Evolutionary conservation across 257 asterid species (phyloP).

Genomic region (Solanum clarkiae): DNA sequence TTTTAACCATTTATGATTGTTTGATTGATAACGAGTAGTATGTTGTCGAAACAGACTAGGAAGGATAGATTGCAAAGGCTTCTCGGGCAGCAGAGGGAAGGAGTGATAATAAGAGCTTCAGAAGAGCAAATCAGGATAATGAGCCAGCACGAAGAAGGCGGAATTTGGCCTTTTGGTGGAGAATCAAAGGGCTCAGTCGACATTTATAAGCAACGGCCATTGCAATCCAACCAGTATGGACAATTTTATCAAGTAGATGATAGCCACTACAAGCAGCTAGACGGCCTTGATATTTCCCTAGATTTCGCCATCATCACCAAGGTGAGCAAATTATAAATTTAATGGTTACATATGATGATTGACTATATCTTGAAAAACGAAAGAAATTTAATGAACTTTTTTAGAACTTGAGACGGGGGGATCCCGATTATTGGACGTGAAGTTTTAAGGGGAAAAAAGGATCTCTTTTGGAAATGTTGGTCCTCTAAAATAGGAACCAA

Average conservation of each 20-base stretch:
- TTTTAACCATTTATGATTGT: neutral
- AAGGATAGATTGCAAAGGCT: conserved; percentile 26
- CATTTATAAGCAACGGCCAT: conserved; percentile 23
- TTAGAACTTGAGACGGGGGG: too few species aligned
- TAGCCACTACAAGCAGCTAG: conserved; percentile 15
- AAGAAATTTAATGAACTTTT: too few species aligned
- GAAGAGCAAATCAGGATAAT: conserved; percentile 42
- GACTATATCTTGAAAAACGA: too few species aligned
- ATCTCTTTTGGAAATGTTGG: too few species aligned
- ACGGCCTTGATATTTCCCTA: conserved; percentile 33
- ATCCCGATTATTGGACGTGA: too few species aligned
- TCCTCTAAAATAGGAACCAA: too few species aligned
- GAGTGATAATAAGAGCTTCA: conserved; percentile 39
- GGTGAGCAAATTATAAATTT: conserved; percentile 8
- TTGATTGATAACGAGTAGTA: neutral
- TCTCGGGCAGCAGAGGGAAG: conserved; percentile 36
- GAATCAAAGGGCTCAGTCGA: conserved; percentile 25
- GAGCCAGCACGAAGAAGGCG: conserved; percentile 45
- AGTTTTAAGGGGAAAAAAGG: too few species aligned
- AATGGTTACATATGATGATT: neutral
- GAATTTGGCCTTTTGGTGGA: conserved; percentile 60
- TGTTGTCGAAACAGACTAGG: conserved; percentile 7
- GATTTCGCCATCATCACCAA: conserved; percentile 34
- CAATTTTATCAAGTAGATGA: conserved; percentile 33
- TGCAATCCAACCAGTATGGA: conserved; percentile 39